Conservation (phyloP, 345 rosid genomes). For the Psidium friedrichsthalianum region DNA sequence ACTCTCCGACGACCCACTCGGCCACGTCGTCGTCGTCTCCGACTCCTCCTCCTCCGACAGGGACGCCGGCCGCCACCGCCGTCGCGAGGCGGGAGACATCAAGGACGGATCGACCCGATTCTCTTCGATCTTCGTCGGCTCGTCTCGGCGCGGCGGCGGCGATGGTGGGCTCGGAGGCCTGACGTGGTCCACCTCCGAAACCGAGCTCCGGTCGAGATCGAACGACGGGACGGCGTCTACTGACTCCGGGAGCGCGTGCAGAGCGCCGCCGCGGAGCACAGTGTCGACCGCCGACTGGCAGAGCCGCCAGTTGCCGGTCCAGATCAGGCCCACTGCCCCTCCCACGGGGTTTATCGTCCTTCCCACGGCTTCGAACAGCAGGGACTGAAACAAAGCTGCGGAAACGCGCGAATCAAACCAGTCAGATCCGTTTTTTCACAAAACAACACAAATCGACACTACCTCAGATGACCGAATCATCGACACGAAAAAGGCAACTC, state of each 20-base stretch:
- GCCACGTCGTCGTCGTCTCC: background rate
- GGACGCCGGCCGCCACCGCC: background rate
- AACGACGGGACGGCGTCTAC: slow-evolving; percentile 17
- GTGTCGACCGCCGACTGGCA: slow-evolving; percentile 89
- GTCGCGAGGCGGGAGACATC: background rate
- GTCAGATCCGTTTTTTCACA: background rate
- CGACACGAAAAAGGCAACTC: background rate
- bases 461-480: background rate
- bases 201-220: slow-evolving; percentile 59
- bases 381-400: slow-evolving; percentile 77
- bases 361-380: slow-evolving; percentile 86
- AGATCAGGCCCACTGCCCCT: slow-evolving; percentile 89
- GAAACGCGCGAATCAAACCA: background rate
- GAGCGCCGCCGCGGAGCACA: slow-evolving; percentile 68
- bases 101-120: background rate
- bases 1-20: background rate
- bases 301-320: slow-evolving; percentile 86
- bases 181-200: slow-evolving; percentile 10
- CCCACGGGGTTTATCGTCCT: slow-evolving; percentile 94
- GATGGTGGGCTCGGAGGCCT: slow-evolving; percentile 11
- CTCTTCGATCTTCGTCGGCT: background rate
- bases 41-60: background rate
- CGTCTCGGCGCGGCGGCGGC: slow-evolving; percentile 10
- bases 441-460: background rate
- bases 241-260: slow-evolving; percentile 54